Percentiles rank a stretch among this genome's conserved stretches.
Evolutionary conservation across 1,139 yeast species (phyloP).

Genomic region (Geotrichum carabidarum): DNA sequence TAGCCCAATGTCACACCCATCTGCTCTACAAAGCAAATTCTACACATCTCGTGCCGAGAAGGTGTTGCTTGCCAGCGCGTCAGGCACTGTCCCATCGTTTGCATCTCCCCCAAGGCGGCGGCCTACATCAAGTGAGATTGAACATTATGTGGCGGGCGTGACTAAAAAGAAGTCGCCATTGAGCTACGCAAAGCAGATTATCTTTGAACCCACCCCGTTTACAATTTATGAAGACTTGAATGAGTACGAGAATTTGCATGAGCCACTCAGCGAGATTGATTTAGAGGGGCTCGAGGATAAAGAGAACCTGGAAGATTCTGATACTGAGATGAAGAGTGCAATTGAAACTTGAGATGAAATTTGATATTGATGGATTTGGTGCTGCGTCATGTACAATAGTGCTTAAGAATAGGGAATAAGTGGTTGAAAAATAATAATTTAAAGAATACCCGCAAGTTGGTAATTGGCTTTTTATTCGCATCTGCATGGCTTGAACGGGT

Average conservation of each 20-base stretch:
- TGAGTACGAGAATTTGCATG: not conserved
- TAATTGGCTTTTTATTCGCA: not conserved
- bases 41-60: not conserved
- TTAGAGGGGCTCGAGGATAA: not conserved
- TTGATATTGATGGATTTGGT: too few species aligned
- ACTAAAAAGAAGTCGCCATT: not conserved
- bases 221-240: not conserved
- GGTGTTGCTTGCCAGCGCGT: not conserved
- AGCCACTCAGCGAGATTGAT: not conserved
- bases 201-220: not conserved
- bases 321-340: too few species aligned
- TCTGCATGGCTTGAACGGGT: conserved; percentile 1
- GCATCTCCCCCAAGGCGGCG: not conserved
- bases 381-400: too few species aligned
- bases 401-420: too few species aligned
- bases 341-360: too few species aligned
- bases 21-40: not conserved
- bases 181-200: not conserved
- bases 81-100: not conserved
- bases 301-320: not conserved
- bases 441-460: too few species aligned
- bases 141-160: not conserved
- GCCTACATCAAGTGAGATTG: not conserved
- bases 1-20: not conserved
- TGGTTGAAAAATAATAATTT: too few species aligned